A percentile compares a stretch with the other conserved stretches of the same genome.
Evolutionary conservation across 2,329 filamentous ascomycete species (phyloP).

Genomic region (Acrocalymma vagum): DNA sequence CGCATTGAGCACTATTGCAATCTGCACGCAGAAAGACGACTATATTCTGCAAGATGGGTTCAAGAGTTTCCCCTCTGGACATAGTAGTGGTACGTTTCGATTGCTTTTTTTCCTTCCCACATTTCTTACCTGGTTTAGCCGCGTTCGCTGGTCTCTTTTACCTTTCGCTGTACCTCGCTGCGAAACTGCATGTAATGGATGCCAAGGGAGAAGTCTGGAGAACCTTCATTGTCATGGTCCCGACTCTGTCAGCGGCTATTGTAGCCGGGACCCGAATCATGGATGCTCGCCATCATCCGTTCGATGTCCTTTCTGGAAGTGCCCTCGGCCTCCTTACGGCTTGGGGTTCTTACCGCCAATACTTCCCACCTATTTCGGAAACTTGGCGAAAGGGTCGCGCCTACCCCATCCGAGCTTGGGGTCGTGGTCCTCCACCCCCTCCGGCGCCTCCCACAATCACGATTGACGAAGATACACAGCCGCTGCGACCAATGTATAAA

Average conservation of each 20-base stretch:
- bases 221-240: constrained; percentile 61
- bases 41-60: constrained; percentile 66
- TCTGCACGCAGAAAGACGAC: constrained; percentile 61
- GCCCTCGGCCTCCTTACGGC: constrained; percentile 62
- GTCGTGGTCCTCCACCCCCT: constrained; percentile 52
- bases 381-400: constrained; percentile 67
- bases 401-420: constrained; percentile 67
- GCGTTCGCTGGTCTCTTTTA: constrained; percentile 68
- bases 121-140: constrained; percentile 48
- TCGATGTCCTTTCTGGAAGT: constrained; percentile 66
- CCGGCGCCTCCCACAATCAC: constrained; percentile 30
- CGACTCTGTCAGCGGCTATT: constrained; percentile 62
- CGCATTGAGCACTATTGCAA: constrained; percentile 38
- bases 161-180: constrained; percentile 66
- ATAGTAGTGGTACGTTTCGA: constrained; percentile 58
- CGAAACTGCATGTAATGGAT: constrained; percentile 67
- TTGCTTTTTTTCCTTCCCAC: no score
- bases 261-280: constrained; percentile 67
- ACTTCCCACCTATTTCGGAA: constrained; percentile 65
- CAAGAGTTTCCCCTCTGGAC: constrained; percentile 66
- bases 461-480: constrained; percentile 41
- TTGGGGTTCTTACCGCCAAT: constrained; percentile 64
- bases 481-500: constrained; percentile 34
- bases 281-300: constrained; percentile 69
- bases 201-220: constrained; percentile 70